Evolutionary conservation across 768 basidiomycete genomes (phyloP).

Genomic region (Leccinum olivaceopallidum): DNA sequence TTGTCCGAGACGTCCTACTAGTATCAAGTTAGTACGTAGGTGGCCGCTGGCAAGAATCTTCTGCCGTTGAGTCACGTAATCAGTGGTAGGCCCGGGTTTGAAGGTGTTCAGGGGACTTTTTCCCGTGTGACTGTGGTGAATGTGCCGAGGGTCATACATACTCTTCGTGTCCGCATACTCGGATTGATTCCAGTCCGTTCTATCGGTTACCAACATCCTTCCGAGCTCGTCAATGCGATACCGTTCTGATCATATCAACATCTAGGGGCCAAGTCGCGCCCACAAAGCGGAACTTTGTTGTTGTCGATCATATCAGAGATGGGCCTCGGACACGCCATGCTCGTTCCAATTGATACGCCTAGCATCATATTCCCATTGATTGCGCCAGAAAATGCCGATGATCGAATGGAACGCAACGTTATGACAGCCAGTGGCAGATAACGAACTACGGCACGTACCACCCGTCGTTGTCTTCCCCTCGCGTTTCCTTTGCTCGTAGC

Average conservation of each 20-base stretch:
- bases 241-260: neutral
- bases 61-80: neutral
- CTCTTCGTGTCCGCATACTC: neutral
- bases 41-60: neutral
- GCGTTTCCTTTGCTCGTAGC: neutral
- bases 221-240: neutral
- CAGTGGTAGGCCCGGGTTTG: neutral
- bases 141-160: neutral
- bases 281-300: neutral
- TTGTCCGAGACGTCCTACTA: constrained; percentile 16
- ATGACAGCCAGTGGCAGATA: neutral
- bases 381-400: neutral
- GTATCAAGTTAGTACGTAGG: neutral
- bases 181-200: neutral
- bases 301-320: neutral
- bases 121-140: neutral
- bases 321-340: neutral
- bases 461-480: neutral
- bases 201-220: neutral
- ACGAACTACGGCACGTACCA: neutral
- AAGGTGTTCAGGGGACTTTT: neutral
- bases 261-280: neutral
- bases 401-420: neutral
- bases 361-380: neutral
- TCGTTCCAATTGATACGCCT: neutral